phyloP scores from a whole-genome alignment of 768 basidiomycete species.

The Leccinellum albellum region DNA sequence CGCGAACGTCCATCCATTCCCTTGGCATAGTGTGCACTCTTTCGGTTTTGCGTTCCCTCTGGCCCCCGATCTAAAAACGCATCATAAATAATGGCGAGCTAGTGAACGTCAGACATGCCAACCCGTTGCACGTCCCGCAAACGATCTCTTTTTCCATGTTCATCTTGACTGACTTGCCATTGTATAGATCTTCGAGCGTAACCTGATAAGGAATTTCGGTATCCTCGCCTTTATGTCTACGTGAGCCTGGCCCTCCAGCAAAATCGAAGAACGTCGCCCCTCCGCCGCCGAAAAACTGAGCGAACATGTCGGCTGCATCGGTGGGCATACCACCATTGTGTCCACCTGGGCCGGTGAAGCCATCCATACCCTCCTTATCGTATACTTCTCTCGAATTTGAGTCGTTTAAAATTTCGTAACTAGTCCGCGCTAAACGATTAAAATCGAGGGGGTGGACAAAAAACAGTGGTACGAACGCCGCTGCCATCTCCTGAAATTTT shows the following conservation, averaged over 20 bases:
- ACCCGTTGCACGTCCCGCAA: conserved; percentile 83
- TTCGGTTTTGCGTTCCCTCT: conserved; percentile 82
- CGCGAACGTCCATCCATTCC: conserved; percentile 71
- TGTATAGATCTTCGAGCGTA: conserved; percentile 89
- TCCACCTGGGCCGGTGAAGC: conserved; percentile 48
- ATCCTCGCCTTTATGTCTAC: conserved; percentile 63
- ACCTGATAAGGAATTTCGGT: conserved; percentile 78
- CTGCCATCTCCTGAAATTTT: conserved; percentile 85
- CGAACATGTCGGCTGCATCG: conserved; percentile 66
- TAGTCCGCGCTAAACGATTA: conserved; percentile 28
- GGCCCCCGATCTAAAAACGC: conserved; percentile 63
- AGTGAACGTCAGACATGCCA: conserved; percentile 10
- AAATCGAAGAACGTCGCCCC: conserved; percentile 64
- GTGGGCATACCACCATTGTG: conserved; percentile 41
- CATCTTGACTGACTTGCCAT: conserved; percentile 85
- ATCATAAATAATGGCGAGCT: conserved; percentile 1
- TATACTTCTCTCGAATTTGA: conserved; percentile 65
- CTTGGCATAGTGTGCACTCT: conserved; percentile 75
- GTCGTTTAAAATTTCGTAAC: conserved; percentile 82
- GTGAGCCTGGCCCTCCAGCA: conserved; percentile 45
- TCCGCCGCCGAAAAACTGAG: conserved; percentile 63
- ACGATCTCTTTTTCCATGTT: conserved; percentile 83
- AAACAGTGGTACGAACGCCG: conserved; percentile 57
- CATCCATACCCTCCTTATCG: conserved; percentile 70
- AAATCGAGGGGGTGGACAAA: background rate